Conservation (phyloP, 228 moss, liverwort and hornwort species). For the Sphagnum fallax region DNA sequence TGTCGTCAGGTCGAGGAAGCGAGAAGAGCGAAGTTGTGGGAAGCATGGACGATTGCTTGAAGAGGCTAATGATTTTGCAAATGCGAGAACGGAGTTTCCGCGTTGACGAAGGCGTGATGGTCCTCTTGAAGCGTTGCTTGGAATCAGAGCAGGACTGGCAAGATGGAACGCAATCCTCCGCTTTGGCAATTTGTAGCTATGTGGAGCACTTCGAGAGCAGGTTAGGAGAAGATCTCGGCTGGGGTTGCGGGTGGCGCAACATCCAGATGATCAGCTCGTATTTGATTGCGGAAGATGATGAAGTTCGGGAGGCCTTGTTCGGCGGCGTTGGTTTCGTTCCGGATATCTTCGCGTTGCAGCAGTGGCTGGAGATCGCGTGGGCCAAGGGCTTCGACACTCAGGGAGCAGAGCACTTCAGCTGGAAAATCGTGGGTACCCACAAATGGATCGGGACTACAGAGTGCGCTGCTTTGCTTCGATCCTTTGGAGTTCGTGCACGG, state of each 20-base stretch:
- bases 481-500: slow-evolving; percentile 59
- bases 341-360: slow-evolving; percentile 59
- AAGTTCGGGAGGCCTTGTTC: slow-evolving; percentile 43
- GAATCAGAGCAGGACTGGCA: slow-evolving; percentile 10
- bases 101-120: slow-evolving; percentile 41
- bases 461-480: slow-evolving; percentile 66
- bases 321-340: slow-evolving; percentile 68
- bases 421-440: slow-evolving; percentile 50
- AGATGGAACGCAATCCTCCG: slow-evolving; percentile 6
- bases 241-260: slow-evolving; percentile 89
- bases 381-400: slow-evolving; percentile 44
- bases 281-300: slow-evolving; percentile 21
- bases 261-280: slow-evolving; percentile 68
- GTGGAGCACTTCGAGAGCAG: slow-evolving; percentile 66
- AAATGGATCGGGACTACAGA: slow-evolving; percentile 88
- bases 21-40: slow-evolving; percentile 10
- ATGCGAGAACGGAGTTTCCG: slow-evolving; percentile 23
- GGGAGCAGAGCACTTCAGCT: slow-evolving; percentile 57
- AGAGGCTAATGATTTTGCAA: slow-evolving; percentile 37
- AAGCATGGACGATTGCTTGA: slow-evolving; percentile 32
- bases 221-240: slow-evolving; percentile 52
- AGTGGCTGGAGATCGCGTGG: slow-evolving; percentile 82
- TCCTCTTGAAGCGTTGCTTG: slow-evolving; percentile 41
- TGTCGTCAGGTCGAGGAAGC: neutral
- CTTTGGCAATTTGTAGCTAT: slow-evolving; percentile 35